Evolutionary conservation across 345 rosid species (phyloP).

Genomic region (Pugionium cornutum): DNA sequence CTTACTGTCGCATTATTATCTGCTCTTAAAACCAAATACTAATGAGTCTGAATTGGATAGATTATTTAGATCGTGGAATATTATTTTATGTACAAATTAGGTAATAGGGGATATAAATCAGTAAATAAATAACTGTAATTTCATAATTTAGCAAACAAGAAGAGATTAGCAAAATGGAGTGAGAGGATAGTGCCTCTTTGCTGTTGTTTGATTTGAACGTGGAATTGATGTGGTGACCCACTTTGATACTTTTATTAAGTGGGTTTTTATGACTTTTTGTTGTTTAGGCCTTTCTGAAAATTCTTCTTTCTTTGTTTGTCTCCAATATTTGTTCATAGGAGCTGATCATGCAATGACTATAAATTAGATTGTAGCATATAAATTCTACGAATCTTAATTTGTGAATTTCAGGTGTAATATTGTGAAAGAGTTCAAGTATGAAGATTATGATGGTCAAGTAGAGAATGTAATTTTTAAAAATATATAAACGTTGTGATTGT

Average conservation of each 20-base stretch:
- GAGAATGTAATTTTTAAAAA: too few species aligned
- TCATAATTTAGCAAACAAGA: not conserved
- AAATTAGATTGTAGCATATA: too few species aligned
- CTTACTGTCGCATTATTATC: too few species aligned
- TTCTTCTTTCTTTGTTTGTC: constrained; percentile 14
- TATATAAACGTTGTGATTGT: too few species aligned
- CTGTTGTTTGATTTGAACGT: constrained; percentile 17
- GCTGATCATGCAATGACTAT: too few species aligned
- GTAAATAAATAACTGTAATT: not conserved
- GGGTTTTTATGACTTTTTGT: constrained; percentile 30
- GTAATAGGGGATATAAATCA: not conserved
- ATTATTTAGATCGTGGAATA: not conserved
- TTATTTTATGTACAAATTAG: not conserved
- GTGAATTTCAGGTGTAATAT: too few species aligned
- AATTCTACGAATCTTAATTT: too few species aligned
- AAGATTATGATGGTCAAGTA: too few species aligned
- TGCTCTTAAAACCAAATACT: too few species aligned
- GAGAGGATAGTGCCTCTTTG: constrained; percentile 25
- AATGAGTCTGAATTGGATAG: not conserved
- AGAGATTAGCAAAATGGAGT: constrained; percentile 24
- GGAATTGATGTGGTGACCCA: constrained; percentile 46
- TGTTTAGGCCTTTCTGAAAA: constrained; percentile 20
- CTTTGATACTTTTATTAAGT: constrained; percentile 40
- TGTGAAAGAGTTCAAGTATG: too few species aligned
- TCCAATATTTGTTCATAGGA: too few species aligned